These are phyloP conservation scores for Actinomortierella ambigua DNA, from an alignment of 371 early-diverging fungal genomes.

Conservation along the genomic window DNA sequence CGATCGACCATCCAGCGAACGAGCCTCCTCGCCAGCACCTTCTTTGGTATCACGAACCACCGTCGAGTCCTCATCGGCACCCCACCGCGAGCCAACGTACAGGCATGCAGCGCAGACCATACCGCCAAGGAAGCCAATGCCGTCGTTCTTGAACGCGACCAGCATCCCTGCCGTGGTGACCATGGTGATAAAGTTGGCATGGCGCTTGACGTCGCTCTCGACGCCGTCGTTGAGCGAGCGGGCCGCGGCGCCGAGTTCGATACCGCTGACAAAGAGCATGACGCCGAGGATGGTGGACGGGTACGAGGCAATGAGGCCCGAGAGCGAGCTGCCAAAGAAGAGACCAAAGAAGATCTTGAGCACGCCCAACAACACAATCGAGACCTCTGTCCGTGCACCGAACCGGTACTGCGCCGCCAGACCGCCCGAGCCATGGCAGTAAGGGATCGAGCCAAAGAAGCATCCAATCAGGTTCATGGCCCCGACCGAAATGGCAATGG, in stretches of 20 bases:
- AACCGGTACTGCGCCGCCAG: constrained; percentile 93
- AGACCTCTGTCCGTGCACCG: constrained; percentile 86
- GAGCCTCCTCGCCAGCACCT: background rate
- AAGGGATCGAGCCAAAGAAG: constrained; percentile 89
- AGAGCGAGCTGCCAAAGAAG: constrained; percentile 80
- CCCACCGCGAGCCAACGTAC: constrained; percentile 16
- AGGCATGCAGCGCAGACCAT: constrained; percentile 40
- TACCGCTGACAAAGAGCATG: constrained; percentile 83
- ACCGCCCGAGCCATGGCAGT: constrained; percentile 89
- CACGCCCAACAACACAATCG: constrained; percentile 76
- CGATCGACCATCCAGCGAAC: too few relatives aligned
- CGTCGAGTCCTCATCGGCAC: constrained; percentile 33
- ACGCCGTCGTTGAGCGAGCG: constrained; percentile 58
- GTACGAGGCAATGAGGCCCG: constrained; percentile 69
- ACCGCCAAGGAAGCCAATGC: constrained; percentile 80
- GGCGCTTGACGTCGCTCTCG: constrained; percentile 45
- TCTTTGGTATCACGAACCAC: background rate
- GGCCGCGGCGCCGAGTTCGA: constrained; percentile 78
- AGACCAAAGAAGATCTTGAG: constrained; percentile 79
- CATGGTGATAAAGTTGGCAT: constrained; percentile 71
- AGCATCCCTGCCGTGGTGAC: constrained; percentile 71
- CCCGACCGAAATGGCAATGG: constrained; percentile 77
- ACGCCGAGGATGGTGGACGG: constrained; percentile 84
- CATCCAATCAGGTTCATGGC: constrained; percentile 85
- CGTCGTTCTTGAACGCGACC: constrained; percentile 81